Base-by-base conservation (phyloP, 2,329 filamentous ascomycete genomes). In the Penicillium brevicompactum region DNA sequence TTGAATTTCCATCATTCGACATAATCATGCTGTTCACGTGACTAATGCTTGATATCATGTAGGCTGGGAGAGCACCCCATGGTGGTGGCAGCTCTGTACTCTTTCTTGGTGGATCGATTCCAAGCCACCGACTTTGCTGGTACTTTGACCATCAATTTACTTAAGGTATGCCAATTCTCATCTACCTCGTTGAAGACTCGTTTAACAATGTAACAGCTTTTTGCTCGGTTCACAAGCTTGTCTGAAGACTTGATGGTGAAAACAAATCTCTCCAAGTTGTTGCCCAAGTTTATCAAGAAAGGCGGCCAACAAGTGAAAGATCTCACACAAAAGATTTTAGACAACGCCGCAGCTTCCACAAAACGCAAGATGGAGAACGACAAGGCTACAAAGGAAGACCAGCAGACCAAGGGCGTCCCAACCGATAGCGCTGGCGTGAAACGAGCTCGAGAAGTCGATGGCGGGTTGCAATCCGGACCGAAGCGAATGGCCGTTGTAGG, bases 221-320 rank as follows among this genome's bases (percentile, higher is more conserved):
- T 87, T 62, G 72, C 77, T 27, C 76, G 76, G 42, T 85, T 84
- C 58, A 78, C 78, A 13, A 86, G 83, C 6, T 74, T 87, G 63
- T 84, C 82, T 53, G 79, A 80, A 56, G 81, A 83, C 47, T 77
- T 81, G 46, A 74, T 87, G 22, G 80, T 84, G 61, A 84, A 84
- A 65, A 85, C 82, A 8, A 85, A 86, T 61, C 71, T 86, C 30
- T 77, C 78, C 51, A 87, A 86, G 65, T 75, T 86, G 14, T 70
- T 87, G 14, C 77, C 78, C 2, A 78, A 80, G 24, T 81, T 85
- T 59, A 74, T 81, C 49, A 87, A 86, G 69, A 82, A 82, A 59
- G 84, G 83, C 24, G 81, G 82, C 59, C 79, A 79, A n/a, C 75
- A 79, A 46, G 81, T 80, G 46, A 84, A 84, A 63, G 75, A 74